Base-by-base conservation (phyloP, 371 early-diverging fungal species). In the Cokeromyces recurvatus region DNA sequence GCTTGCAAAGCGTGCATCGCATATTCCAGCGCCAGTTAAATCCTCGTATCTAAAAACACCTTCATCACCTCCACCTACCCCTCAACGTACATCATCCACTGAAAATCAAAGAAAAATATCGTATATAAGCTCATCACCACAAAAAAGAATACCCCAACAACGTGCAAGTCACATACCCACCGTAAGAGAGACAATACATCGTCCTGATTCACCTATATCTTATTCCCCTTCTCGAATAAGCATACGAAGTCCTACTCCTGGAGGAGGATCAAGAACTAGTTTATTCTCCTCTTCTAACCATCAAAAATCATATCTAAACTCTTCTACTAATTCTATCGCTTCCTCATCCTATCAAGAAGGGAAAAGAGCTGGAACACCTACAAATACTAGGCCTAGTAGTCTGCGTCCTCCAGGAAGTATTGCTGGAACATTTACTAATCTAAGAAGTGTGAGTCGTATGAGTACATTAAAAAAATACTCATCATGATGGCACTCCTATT, bases 1-100 rank as follows among this genome's bases (percentile, higher is more conserved):
- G n/a, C 48, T 66, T 10, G 58, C 65, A 4, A 66, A 68, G 44
- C 66, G 73, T 35, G 69, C 73, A 16, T 72, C 73, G 2, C 73
- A 72, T 52, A 72, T 72, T 10, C 73, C 73, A n/a, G 62, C 69
- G 27, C 73, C 73, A 21, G 53, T 56, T 37, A 22, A 46, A 20
- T 25, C 48, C 20, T 31, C 12, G 19, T 35, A 49, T 46, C 5
- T 15, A 6, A 15, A 4, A 4, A 11, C 59, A 11, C 50, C 55
- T 7, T 66, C 71, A 34, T 27, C 55, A 20, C 64, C 64, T n/a
- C 61, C 63, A 38, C 34, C 48, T 11, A 61, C 65, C 2, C 38
- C 48, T 29, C 29, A 11, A 29, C 29, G 11, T 29, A 5, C 29
- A 29, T 8, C 29, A 29, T 5, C 29, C 5, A 29, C 11, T 11